A percentile compares a stretch with the other conserved stretches of the same genome.
Conservation (phyloP, 192 early-diverging fungal genomes). For the Entophlyctis helioformis region DNA sequence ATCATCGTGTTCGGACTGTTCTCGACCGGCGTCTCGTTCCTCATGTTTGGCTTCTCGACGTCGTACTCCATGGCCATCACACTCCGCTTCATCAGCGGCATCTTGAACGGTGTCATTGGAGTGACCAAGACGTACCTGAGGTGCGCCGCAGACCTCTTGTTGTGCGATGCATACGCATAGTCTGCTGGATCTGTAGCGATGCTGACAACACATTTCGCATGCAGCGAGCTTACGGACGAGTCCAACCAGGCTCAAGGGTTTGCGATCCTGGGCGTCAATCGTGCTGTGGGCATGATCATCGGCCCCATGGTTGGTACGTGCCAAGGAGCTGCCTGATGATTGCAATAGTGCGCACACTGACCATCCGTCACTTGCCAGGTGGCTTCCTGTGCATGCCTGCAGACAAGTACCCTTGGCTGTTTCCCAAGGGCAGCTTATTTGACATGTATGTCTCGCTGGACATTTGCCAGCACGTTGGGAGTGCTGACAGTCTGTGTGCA, state of each 20-base stretch:
- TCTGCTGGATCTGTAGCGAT: background rate
- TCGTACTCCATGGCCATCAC: slow-evolving; percentile 47
- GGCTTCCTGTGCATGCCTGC: slow-evolving; percentile 60
- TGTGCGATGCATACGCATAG: too few relatives aligned
- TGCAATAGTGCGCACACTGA: too few relatives aligned
- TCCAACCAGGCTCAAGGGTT: slow-evolving; percentile 64
- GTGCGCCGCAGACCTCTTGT: slow-evolving; percentile 10
- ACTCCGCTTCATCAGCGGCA: slow-evolving; percentile 50
- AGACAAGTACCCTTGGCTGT: slow-evolving; percentile 46
- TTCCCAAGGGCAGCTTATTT: slow-evolving; percentile 50
- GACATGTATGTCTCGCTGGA: too few relatives aligned
- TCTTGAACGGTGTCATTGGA: slow-evolving; percentile 52
- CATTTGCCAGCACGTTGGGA: too few relatives aligned
- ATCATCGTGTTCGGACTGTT: slow-evolving; percentile 58
- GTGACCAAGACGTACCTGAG: slow-evolving; percentile 50
- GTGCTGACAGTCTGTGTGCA: too few relatives aligned
- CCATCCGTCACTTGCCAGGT: background rate
- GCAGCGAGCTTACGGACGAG: slow-evolving; percentile 56
- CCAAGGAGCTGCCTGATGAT: background rate
- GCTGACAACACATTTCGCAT: slow-evolving; percentile 1
- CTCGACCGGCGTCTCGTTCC: slow-evolving; percentile 44
- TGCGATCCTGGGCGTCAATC: slow-evolving; percentile 52
- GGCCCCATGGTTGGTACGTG: slow-evolving; percentile 32
- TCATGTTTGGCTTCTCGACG: slow-evolving; percentile 59
- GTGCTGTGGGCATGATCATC: slow-evolving; percentile 47